Conservation (phyloP, 306 rosid species). For the Castanea sativa region DNA sequence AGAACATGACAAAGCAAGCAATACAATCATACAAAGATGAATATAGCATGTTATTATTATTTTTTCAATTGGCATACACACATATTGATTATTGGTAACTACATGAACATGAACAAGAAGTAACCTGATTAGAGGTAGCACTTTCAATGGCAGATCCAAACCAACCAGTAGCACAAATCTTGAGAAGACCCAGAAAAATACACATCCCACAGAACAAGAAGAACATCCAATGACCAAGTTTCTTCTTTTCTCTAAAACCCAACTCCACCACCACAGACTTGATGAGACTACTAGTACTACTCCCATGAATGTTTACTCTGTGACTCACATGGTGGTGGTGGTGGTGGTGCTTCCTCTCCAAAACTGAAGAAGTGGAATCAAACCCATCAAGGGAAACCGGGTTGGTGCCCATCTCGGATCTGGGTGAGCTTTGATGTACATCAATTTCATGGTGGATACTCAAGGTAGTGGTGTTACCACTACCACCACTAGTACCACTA, state of each 20-base stretch:
- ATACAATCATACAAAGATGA: background rate
- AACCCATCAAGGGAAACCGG: slow-evolving; percentile 37
- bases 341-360: slow-evolving; percentile 49
- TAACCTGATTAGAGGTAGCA: slow-evolving; percentile 59
- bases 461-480: slow-evolving; percentile 11
- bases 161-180: slow-evolving; percentile 97
- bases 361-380: slow-evolving; percentile 29
- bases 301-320: slow-evolving; percentile 38
- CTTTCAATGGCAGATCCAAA: slow-evolving; percentile 84
- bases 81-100: background rate
- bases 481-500: slow-evolving; percentile 8
- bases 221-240: slow-evolving; percentile 91
- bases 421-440: slow-evolving; percentile 63
- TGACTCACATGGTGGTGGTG: slow-evolving; percentile 50
- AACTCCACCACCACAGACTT: slow-evolving; percentile 56
- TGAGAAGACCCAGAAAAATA: slow-evolving; percentile 75
- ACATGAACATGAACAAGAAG: background rate
- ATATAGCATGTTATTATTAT: no score
- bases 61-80: background rate
- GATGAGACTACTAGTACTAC: slow-evolving; percentile 10
- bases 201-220: slow-evolving; percentile 77
- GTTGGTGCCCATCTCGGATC: slow-evolving; percentile 53
- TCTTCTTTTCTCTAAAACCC: slow-evolving; percentile 68
- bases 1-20: background rate
- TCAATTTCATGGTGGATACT: slow-evolving; percentile 65